Percentiles rank a stretch among this genome's conserved stretches.
These are phyloP conservation scores for Clarkia xantiana DNA, from an alignment of 345 rosid species.

Conservation along the genomic window DNA sequence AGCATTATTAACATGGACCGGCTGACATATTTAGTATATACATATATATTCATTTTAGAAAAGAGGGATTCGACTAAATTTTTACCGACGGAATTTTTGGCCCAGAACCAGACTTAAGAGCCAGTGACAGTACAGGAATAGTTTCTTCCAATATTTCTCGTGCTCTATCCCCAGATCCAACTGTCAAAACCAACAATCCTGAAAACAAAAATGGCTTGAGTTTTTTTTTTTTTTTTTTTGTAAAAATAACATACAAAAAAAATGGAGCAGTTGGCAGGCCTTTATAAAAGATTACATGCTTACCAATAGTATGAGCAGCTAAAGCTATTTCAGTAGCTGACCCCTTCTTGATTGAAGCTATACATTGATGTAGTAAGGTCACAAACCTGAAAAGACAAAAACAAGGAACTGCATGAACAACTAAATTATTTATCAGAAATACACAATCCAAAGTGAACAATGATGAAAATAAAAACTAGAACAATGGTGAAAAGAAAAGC, in stretches of 20 bases:
- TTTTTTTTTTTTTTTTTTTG: too few relatives aligned
- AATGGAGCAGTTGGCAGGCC: not conserved
- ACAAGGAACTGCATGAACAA: not conserved
- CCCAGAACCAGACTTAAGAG: constrained; percentile 53
- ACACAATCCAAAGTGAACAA: too few relatives aligned
- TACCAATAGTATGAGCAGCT: constrained; percentile 66
- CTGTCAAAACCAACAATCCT: constrained; percentile 83
- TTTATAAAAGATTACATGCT: constrained; percentile 7
- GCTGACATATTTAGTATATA: too few relatives aligned
- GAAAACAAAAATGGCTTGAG: not conserved
- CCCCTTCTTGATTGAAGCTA: constrained; percentile 55
- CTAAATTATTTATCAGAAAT: too few relatives aligned
- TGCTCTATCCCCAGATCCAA: constrained; percentile 51
- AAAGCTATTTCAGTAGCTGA: constrained; percentile 56
- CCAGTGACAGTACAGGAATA: constrained; percentile 43
- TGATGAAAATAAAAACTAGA: too few relatives aligned
- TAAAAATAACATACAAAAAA: not conserved
- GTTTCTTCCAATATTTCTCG: constrained; percentile 57
- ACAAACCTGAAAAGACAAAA: constrained; percentile 40
- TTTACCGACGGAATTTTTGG: constrained; percentile 44
- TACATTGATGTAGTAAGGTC: constrained; percentile 64
- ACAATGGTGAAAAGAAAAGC: too few relatives aligned
- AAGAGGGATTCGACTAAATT: not conserved
- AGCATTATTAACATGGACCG: not conserved
- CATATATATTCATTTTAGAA: not conserved